These are phyloP conservation scores for Hymenochaete sp. DNA, from an alignment of 1,284 basidiomycete genomes.

Conservation along the genomic window DNA sequence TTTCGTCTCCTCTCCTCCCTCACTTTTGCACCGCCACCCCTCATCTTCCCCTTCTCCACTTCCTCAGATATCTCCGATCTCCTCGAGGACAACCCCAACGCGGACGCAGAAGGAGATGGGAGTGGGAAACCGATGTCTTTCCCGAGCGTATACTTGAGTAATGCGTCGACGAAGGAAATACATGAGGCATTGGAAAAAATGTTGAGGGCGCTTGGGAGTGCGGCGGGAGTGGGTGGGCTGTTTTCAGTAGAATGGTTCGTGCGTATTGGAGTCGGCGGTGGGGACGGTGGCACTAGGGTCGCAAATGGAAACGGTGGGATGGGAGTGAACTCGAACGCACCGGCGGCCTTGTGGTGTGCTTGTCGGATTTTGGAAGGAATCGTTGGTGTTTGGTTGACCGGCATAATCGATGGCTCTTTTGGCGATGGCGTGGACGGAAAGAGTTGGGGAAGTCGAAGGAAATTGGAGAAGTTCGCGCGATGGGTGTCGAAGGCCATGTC, in stretches of 20 bases:
- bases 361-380: slow-evolving; percentile 68
- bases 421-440: slow-evolving; percentile 22
- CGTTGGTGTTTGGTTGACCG: slow-evolving; percentile 29
- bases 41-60: too few relatives aligned
- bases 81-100: slow-evolving; percentile 42
- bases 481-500: slow-evolving; percentile 55
- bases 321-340: too few relatives aligned
- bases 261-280: slow-evolving; percentile 40
- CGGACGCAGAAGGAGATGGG: slow-evolving; percentile 44
- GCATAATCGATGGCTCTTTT: too few relatives aligned
- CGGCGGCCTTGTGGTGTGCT: slow-evolving; percentile 77
- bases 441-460: slow-evolving; percentile 32
- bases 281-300: slow-evolving; percentile 39
- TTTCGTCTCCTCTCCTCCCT: slow-evolving; percentile 73
- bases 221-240: slow-evolving; percentile 60
- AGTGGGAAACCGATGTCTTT: slow-evolving; percentile 37
- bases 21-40: slow-evolving; percentile 50
- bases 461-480: slow-evolving; percentile 57
- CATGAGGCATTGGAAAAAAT: slow-evolving; percentile 53
- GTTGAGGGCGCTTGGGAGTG: slow-evolving; percentile 65
- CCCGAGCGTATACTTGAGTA: slow-evolving; percentile 51
- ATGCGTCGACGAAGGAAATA: slow-evolving; percentile 51
- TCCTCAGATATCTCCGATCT: too few relatives aligned
- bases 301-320: too few relatives aligned
- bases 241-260: slow-evolving; percentile 80